phyloP scores from a whole-genome alignment of 371 early-diverging fungal species.

The Caulochytrium protostelioides region DNA sequence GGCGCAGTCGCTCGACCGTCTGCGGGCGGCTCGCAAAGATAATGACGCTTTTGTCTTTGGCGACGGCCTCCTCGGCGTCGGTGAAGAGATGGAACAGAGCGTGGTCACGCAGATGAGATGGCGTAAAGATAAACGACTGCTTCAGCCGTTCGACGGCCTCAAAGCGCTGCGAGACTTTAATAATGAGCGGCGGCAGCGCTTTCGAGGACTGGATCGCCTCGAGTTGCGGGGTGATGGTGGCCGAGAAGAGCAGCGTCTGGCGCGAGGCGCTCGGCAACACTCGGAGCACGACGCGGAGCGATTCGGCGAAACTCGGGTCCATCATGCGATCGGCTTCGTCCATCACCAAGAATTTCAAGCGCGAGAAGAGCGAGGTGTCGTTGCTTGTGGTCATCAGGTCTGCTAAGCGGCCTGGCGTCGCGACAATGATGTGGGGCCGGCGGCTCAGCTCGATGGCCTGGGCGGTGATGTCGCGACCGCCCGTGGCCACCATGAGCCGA shows the following conservation, averaged over 20 bases:
- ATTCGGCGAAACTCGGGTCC: conserved; percentile 57
- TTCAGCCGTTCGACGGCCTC: conserved; percentile 67
- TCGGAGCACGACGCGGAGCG: conserved; percentile 55
- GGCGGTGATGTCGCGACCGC: conserved; percentile 85
- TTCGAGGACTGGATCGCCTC: conserved; percentile 22
- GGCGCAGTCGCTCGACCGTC: conserved; percentile 52
- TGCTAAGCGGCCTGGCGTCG: conserved; percentile 90
- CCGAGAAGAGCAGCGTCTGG: conserved; percentile 83
- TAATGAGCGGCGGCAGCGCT: not conserved
- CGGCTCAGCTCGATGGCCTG: conserved; percentile 71
- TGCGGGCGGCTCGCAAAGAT: conserved; percentile 75
- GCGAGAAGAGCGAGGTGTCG: conserved; percentile 36
- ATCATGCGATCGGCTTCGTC: conserved; percentile 97
- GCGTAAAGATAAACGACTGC: conserved; percentile 81
- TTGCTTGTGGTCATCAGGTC: conserved; percentile 69
- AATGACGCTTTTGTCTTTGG: conserved; percentile 55
- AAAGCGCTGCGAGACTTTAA: conserved; percentile 9
- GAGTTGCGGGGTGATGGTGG: conserved; percentile 82
- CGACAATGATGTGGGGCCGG: conserved; percentile 87
- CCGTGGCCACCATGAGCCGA: not conserved
- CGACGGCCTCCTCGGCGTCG: conserved; percentile 40
- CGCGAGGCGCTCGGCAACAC: conserved; percentile 53
- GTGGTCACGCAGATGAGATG: conserved; percentile 73
- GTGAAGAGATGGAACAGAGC: conserved; percentile 63
- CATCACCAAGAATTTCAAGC: conserved; percentile 29